Conservation (phyloP, 1,139 yeast genomes). For the Candida buenavistaensis region DNA sequence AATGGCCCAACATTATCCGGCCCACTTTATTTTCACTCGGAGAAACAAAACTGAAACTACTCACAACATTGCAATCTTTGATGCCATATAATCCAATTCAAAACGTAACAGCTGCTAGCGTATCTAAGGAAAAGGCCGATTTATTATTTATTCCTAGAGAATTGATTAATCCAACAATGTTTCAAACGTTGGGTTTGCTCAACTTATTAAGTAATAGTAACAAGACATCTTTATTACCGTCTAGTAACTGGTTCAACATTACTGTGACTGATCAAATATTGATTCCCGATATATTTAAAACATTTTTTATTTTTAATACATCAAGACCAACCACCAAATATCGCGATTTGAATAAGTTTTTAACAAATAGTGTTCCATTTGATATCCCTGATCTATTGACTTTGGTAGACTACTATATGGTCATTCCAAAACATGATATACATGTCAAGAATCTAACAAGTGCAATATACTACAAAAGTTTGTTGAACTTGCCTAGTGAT, state of each 20-base stretch:
- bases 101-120: neutral
- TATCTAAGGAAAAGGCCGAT: neutral
- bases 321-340: conserved; percentile 1
- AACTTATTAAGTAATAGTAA: conserved; percentile 13
- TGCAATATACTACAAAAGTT: conserved; percentile 19
- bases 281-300: conserved; percentile 28
- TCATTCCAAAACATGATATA: conserved; percentile 23
- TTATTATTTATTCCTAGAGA: conserved; percentile 24
- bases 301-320: conserved; percentile 36
- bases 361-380: conserved; percentile 34
- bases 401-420: conserved; percentile 32
- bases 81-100: conserved; percentile 5
- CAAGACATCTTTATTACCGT: neutral
- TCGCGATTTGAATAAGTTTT: conserved; percentile 20
- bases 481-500: conserved; percentile 18
- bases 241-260: conserved; percentile 14
- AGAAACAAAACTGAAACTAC: conserved; percentile 13
- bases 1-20: conserved; percentile 13
- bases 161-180: conserved; percentile 20
- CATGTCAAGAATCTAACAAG: conserved; percentile 3
- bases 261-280: conserved; percentile 13
- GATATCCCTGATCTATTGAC: conserved; percentile 30
- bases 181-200: conserved; percentile 22
- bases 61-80: conserved; percentile 12
- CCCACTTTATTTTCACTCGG: conserved; percentile 13